Base-by-base conservation (phyloP, 345 rosid species). In the Arabis alpina region DNA sequence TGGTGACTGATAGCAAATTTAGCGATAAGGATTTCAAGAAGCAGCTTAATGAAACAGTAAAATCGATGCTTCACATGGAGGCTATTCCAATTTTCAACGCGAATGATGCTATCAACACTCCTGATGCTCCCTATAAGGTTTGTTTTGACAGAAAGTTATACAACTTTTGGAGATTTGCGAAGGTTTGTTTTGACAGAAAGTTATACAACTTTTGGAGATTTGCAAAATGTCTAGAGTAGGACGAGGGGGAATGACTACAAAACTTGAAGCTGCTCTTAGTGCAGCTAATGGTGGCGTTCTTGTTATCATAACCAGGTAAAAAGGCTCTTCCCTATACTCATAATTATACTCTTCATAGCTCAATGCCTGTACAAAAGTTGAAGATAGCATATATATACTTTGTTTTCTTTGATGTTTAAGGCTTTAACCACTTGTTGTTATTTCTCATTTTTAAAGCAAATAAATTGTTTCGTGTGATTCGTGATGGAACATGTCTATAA, bases 241-340 rank as follows among this genome's bases (percentile, higher is more conserved):
- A 78, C 80, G 97, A 87, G 99, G 99, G 9, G 99, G 99, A 53
- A 95, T 92, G 99, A 90, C 93, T 40, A 96, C 99, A 34, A 94
- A 94, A 80, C 98, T 94, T 58, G 88, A 86, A 81, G 98, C 99
- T 77, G 99, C 99, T 61, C 85, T 82, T 45, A 86, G 70, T 82
- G 99, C 98, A 56, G 92, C 99, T 58, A 53, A 81, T 70, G 96
- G 90, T 24, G 97, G 98, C 55, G 77, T 90, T 69, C 99, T 98
- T 75, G 99, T 94, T 54, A 80, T 92, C 78, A 94, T 94, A 66
- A 92, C 98, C 53, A 91, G 98, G 98, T 94, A 28, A 80, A 23
- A 19, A 41, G 13, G 40, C 28, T 10, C 25, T 45, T 54, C 8
- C n/a, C 2, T 58, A n/a, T n/a, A n/a, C n/a, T n/a, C n/a, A n/a